Evolutionary conservation across 83 land plant species (phyloP), one percentile per base, ranked within the genome.

Genomic region (Isoetes engelmannii): DNA sequence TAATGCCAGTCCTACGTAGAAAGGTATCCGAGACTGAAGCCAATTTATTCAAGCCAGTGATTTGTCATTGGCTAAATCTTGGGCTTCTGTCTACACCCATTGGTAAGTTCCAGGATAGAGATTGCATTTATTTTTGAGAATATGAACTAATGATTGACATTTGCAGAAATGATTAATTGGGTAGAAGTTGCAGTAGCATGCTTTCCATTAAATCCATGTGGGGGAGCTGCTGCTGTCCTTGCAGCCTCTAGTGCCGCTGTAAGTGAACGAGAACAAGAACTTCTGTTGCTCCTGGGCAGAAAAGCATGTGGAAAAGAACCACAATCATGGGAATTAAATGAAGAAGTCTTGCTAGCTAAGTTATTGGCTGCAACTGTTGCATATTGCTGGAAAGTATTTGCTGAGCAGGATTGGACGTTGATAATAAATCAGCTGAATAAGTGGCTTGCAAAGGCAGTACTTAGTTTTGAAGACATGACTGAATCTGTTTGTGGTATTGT

Each of bases 301-400:
- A 88, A 3, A 13, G 21, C 48, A 58, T 13, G 5, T 44, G 9
- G 17, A 9, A 21, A 37, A 1, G 67, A 64, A 10, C 13, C 49
- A 46, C 50, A 67, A 17, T 43, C 53, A 15, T 37, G 37, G n/a
- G 46, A 48, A 45, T 28, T 51, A 46, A 54, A 53, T 53, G 73
- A 44, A 53, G 86, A 86, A 77, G 48, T 75, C 20, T 71, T 74
- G 44, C 47, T 87, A 28, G 80, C 87, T 65, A 80, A 81, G 62
- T 67, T 93, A 37, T 75, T 86, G 20, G 85, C 83, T 13, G 72
- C 86, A 53, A 61, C 88, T 55, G 69, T 83, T 72, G 85, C 78
- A 5, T 90, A 87, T 81, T 93, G 96, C 75, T 93, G 89, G 96
- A 71, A 71, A 56, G 85, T 79, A 17, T 86, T 93, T 69, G 61